phyloP scores from a whole-genome alignment of 129 eudicot genomes.

The Saposhnikovia divaricata region DNA sequence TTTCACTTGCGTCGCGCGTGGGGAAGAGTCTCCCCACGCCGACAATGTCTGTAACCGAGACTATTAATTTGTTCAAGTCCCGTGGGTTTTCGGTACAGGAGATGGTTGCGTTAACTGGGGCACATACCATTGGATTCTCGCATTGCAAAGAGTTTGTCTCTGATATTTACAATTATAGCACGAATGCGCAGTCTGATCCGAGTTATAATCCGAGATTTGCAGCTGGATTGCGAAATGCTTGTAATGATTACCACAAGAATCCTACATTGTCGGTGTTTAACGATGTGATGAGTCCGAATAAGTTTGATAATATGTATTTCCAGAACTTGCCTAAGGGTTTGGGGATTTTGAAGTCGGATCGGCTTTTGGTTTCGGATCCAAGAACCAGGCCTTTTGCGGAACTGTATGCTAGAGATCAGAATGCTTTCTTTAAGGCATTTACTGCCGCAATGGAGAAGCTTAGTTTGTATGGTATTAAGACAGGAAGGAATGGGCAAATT shows the following conservation, averaged over 20 bases:
- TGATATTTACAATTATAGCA: constrained; percentile 57
- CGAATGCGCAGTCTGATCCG: constrained; percentile 33
- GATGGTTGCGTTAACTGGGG: constrained; percentile 82
- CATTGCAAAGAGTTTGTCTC: constrained; percentile 65
- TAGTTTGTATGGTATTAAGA: constrained; percentile 57
- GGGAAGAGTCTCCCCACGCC: constrained; percentile 53
- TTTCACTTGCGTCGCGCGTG: constrained; percentile 36
- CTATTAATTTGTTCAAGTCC: constrained; percentile 35
- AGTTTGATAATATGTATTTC: constrained; percentile 59
- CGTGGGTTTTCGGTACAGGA: constrained; percentile 55
- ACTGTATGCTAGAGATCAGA: constrained; percentile 38
- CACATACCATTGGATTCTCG: constrained; percentile 74
- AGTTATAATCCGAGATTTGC: constrained; percentile 50
- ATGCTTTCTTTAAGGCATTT: constrained; percentile 50
- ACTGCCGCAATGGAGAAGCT: constrained; percentile 69
- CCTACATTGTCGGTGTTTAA: constrained; percentile 68
- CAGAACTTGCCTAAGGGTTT: constrained; percentile 58
- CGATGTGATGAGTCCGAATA: constrained; percentile 67
- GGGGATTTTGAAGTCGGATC: constrained; percentile 60
- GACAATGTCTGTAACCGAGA: constrained; percentile 38
- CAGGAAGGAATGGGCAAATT: constrained; percentile 56
- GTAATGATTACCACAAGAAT: constrained; percentile 34
- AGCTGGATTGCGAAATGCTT: constrained; percentile 44
- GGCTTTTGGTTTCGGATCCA: constrained; percentile 35
- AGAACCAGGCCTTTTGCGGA: constrained; percentile 45